Percentiles rank a stretch among this genome's conserved stretches.
Conservation (phyloP, 2,329 filamentous ascomycete species). For the Calonectria hongkongensis region DNA sequence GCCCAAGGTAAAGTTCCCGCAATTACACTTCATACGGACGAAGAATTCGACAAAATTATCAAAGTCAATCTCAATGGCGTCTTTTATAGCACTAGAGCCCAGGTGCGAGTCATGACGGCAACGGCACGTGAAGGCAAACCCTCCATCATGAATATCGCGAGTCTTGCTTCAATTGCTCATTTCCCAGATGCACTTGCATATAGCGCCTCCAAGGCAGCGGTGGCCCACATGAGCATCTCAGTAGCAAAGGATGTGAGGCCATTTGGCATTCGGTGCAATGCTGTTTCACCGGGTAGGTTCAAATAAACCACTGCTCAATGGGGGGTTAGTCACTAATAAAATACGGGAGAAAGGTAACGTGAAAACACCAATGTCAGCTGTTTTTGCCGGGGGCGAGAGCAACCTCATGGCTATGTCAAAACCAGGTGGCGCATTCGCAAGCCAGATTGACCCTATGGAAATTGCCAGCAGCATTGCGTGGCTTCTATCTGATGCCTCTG, state of each 20-base stretch:
- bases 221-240: not conserved
- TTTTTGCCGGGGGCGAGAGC: slow-evolving; percentile 10
- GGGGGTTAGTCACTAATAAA: not conserved
- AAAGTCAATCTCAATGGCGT: slow-evolving; percentile 11
- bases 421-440: not conserved
- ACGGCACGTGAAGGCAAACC: not conserved
- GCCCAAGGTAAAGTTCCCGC: slow-evolving; percentile 1
- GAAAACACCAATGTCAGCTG: slow-evolving; percentile 6
- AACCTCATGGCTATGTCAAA: not conserved
- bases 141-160: slow-evolving; percentile 5
- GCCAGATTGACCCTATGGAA: slow-evolving; percentile 4
- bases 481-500: slow-evolving; percentile 13
- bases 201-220: slow-evolving; percentile 1
- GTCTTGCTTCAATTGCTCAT: slow-evolving; percentile 5
- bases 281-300: not conserved
- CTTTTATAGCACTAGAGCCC: slow-evolving; percentile 14
- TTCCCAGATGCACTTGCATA: slow-evolving; percentile 3
- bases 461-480: slow-evolving; percentile 2
- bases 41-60: slow-evolving; percentile 17
- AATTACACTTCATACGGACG: not conserved
- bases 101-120: slow-evolving; percentile 5
- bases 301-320: rapidly evolving
- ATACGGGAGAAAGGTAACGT: not conserved
- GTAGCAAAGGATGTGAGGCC: slow-evolving; percentile 9
- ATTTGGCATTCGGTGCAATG: slow-evolving; percentile 18